Conservation (phyloP, 1,284 basidiomycete species). For the Spongiforma sp. region DNA sequence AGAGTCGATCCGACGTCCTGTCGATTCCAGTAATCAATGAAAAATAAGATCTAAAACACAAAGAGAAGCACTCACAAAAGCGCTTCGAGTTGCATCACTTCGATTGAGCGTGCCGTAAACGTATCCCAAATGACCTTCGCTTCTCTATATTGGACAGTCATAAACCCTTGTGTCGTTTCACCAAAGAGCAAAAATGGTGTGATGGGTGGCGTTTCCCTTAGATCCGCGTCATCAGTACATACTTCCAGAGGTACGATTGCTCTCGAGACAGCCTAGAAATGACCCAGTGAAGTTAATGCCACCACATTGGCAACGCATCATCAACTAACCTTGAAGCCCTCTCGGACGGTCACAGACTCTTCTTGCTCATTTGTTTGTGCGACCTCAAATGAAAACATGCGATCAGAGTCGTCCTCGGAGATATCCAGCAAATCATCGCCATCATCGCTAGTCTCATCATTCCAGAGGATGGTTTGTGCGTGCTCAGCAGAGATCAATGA, state of each 20-base stretch:
- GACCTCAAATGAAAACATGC: conserved; percentile 61
- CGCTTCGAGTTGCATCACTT: conserved; percentile 17
- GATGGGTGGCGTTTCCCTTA: conserved; percentile 13
- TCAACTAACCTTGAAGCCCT: conserved; percentile 47
- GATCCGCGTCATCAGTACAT: conserved; percentile 10
- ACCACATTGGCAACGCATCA: background rate
- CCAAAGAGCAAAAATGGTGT: conserved; percentile 39
- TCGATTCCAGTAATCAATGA: background rate
- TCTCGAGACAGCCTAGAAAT: conserved; percentile 23
- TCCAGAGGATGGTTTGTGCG: conserved; percentile 48
- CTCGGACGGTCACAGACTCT: conserved; percentile 48
- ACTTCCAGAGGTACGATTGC: conserved; percentile 15
- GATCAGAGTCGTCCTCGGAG: conserved; percentile 46
- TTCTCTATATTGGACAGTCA: conserved; percentile 34
- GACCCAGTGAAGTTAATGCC: background rate
- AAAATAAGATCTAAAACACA: background rate
- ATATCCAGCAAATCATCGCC: conserved; percentile 31
- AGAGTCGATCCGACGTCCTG: conserved; percentile 34
- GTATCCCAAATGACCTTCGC: conserved; percentile 9
- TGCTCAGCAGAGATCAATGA: conserved; percentile 54
- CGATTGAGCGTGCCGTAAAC: background rate
- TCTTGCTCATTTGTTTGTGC: conserved; percentile 62
- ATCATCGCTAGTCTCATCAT: conserved; percentile 39
- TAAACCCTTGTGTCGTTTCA: conserved; percentile 42
- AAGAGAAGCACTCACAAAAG: conserved; percentile 20